Evolutionary conservation across 371 early-diverging fungal genomes (phyloP).

Genomic region (Mortierella polycephala): DNA sequence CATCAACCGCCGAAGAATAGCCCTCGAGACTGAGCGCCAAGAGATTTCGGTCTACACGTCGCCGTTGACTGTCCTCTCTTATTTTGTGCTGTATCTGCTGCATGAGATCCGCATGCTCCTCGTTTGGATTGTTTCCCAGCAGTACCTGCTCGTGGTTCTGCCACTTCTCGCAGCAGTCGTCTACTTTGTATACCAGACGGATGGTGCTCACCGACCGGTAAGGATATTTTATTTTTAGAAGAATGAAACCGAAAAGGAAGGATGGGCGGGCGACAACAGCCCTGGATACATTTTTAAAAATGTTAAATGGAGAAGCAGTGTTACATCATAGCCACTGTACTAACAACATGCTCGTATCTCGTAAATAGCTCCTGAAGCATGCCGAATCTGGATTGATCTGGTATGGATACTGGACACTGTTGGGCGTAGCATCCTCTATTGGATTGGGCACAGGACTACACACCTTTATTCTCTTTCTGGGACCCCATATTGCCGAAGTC

Average conservation of each 20-base stretch:
- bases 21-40: slow-evolving; percentile 47
- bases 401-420: slow-evolving; percentile 88
- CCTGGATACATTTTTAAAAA: background rate
- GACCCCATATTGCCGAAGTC: slow-evolving; percentile 88
- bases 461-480: slow-evolving; percentile 92
- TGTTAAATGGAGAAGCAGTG: background rate
- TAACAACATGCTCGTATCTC: background rate
- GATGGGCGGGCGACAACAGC: background rate
- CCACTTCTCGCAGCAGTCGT: slow-evolving; percentile 33
- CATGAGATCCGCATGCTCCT: slow-evolving; percentile 50
- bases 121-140: slow-evolving; percentile 49
- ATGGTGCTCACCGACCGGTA: slow-evolving; percentile 54
- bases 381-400: slow-evolving; percentile 65
- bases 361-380: slow-evolving; percentile 41
- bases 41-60: slow-evolving; percentile 53
- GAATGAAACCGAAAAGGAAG: background rate
- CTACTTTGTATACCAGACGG: slow-evolving; percentile 48
- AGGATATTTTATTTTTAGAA: slow-evolving; percentile 21
- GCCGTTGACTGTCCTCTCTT: slow-evolving; percentile 47
- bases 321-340: background rate
- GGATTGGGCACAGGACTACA: slow-evolving; percentile 94
- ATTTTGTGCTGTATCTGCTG: slow-evolving; percentile 45
- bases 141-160: slow-evolving; percentile 38
- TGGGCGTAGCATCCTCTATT: slow-evolving; percentile 90
- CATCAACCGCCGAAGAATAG: slow-evolving; percentile 43